A percentile compares a stretch with the other conserved stretches of the same genome.
Evolutionary conservation across 805 yeast species (phyloP).

Genomic region (Ogataea nonfermentans): DNA sequence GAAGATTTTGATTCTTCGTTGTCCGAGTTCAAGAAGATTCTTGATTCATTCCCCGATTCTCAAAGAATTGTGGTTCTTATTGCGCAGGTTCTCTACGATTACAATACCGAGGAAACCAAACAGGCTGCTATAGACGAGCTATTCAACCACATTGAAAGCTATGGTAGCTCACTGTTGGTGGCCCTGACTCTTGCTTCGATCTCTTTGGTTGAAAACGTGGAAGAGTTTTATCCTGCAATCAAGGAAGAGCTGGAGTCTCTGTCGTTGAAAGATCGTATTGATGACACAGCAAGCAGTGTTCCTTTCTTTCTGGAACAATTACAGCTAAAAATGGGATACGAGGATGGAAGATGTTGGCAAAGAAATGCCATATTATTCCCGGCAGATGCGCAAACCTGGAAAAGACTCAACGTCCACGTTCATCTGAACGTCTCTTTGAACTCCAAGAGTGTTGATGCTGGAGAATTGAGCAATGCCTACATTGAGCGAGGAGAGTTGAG

Average conservation of each 20-base stretch:
- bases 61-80: conserved; percentile 68
- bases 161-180: conserved; percentile 66
- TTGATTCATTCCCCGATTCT: conserved; percentile 54
- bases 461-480: conserved; percentile 52
- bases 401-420: conserved; percentile 50
- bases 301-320: conserved; percentile 60
- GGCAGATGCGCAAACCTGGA: conserved; percentile 67
- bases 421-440: conserved; percentile 58
- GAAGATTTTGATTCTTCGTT: conserved; percentile 65
- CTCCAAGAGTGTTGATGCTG: conserved; percentile 49
- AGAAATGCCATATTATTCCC: conserved; percentile 76
- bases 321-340: conserved; percentile 37
- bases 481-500: conserved; percentile 46
- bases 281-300: conserved; percentile 52
- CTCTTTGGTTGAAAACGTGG: conserved; percentile 58
- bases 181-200: conserved; percentile 80
- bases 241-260: conserved; percentile 61
- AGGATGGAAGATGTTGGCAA: conserved; percentile 49
- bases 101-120: conserved; percentile 70
- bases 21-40: conserved; percentile 62
- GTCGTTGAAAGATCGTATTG: conserved; percentile 40
- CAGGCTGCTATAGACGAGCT: conserved; percentile 85
- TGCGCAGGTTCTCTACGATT: conserved; percentile 76
- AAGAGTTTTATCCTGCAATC: conserved; percentile 58
- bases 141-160: conserved; percentile 56